phyloP scores from a whole-genome alignment of 768 basidiomycete genomes.

The Pleurotus platypus region DNA sequence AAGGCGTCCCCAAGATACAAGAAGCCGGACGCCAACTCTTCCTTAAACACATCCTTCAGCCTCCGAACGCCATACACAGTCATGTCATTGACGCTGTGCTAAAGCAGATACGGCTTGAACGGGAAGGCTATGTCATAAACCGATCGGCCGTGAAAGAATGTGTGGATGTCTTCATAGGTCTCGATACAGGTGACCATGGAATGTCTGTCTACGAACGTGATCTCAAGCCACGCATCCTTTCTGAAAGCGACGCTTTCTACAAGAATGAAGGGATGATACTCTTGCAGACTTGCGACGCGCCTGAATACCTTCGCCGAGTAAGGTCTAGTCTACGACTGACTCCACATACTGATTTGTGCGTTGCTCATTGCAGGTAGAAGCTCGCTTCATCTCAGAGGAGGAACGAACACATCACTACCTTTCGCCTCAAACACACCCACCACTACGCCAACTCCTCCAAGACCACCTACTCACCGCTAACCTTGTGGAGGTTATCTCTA shows the following conservation, averaged over 20 bases:
- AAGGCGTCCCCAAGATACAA: constrained; percentile 76
- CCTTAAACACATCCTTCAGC: constrained; percentile 71
- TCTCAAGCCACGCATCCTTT: constrained; percentile 79
- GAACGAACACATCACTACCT: constrained; percentile 85
- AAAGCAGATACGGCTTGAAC: constrained; percentile 84
- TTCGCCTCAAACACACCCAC: constrained; percentile 63
- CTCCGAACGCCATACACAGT: constrained; percentile 65
- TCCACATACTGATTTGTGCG: constrained; percentile 10
- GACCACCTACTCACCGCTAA: constrained; percentile 75
- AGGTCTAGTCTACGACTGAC: constrained; percentile 20
- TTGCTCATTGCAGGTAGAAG: constrained; percentile 58
- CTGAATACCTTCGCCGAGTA: constrained; percentile 80
- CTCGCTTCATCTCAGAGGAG: constrained; percentile 78
- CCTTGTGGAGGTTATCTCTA: constrained; percentile 67
- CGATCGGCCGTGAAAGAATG: constrained; percentile 89
- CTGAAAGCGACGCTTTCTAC: constrained; percentile 80
- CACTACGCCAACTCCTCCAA: constrained; percentile 75
- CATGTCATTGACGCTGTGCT: constrained; percentile 82
- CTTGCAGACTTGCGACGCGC: constrained; percentile 71
- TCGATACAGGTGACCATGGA: constrained; percentile 47
- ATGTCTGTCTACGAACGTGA: constrained; percentile 76
- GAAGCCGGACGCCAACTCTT: constrained; percentile 84
- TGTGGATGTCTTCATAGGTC: constrained; percentile 76
- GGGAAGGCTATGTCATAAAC: constrained; percentile 87
- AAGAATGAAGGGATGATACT: constrained; percentile 66